These are phyloP conservation scores for Liquidambar formosana DNA, from an alignment of 164 flowering plant species.

Conservation along the genomic window DNA sequence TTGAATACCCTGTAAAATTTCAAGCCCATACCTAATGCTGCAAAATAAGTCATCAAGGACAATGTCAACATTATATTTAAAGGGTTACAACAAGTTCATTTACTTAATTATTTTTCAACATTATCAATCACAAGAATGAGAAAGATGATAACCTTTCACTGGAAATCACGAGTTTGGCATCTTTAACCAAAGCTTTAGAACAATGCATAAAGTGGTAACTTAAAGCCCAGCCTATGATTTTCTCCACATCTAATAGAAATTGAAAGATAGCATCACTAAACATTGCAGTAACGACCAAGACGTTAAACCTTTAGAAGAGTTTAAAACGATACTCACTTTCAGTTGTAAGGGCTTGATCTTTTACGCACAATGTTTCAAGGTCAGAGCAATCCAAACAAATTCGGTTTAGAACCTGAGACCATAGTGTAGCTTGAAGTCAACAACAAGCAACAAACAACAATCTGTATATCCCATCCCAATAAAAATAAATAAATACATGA, in stretches of 20 bases:
- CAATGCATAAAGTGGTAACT: slow-evolving; percentile 75
- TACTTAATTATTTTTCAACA: neutral
- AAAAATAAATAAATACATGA: too few relatives aligned
- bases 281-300: neutral
- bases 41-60: slow-evolving; percentile 13
- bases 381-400: slow-evolving; percentile 66
- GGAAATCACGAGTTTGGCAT: slow-evolving; percentile 63
- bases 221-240: slow-evolving; percentile 85
- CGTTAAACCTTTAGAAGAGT: neutral
- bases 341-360: slow-evolving; percentile 75
- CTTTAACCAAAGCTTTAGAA: slow-evolving; percentile 40
- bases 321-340: slow-evolving; percentile 59
- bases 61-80: neutral
- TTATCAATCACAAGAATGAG: neutral
- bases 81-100: neutral
- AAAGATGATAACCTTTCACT: slow-evolving; percentile 60
- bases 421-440: neutral
- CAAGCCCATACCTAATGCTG: slow-evolving; percentile 78
- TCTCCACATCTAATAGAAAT: slow-evolving; percentile 59
- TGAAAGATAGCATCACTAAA: neutral
- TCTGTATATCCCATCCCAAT: neutral
- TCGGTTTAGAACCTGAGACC: slow-evolving; percentile 62
- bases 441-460: neutral
- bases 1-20: slow-evolving; percentile 66
- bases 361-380: slow-evolving; percentile 64